Base-by-base conservation (phyloP, 495 filamentous ascomycete genomes). In the Podospora pseudopauciseta region DNA sequence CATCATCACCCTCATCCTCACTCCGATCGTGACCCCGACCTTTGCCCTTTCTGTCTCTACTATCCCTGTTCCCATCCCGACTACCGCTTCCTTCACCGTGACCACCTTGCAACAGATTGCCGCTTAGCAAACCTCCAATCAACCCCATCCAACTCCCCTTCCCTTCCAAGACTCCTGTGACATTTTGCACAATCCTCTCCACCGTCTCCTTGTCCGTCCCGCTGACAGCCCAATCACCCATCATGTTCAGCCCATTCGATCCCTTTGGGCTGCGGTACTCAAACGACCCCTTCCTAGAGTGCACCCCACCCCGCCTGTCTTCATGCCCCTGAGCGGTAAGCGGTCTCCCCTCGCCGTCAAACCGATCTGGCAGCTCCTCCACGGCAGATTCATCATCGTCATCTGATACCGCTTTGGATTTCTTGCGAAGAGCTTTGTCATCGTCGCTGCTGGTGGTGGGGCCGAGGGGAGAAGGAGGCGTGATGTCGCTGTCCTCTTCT, bases 301-400 rank as follows among this genome's bases (percentile, higher is more conserved):
- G 70, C 60, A 66, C 3, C 44, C 67, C 61, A 26, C 18, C 7
- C 16, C 39, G n/a, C 15, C 20, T 49, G 5, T 56, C 11, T 3
- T 27, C n/a, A 1, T 55, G 27, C 2, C 23, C 27, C 1, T 19
- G 26, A 5, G 0, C 64, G 39, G 79, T 75, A 6, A 86, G 64
- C 0, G 83, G 86, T 23, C 80, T 79, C 1, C 90, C 89, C 3
- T 88, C 78, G 6, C 77, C 70, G 68, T 92, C 89, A 68, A 93
- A 92, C 0, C 90, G 83, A 57, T 87, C 84, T 0, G 90, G 90
- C 0, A 93, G 70, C 6, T 78, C 71, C 53, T 85, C 84, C 3
- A 84, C 67, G 3, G 76, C 79, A 2, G 71, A 73, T 18, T 80
- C 78, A 16, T 74, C 73, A 7, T 74, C 72, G 3, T 77, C 76